Evolutionary conservation across 192 early-diverging fungal genomes (phyloP), one percentile per base, ranked within the genome.

Genomic region (Coemansia javaensis): DNA sequence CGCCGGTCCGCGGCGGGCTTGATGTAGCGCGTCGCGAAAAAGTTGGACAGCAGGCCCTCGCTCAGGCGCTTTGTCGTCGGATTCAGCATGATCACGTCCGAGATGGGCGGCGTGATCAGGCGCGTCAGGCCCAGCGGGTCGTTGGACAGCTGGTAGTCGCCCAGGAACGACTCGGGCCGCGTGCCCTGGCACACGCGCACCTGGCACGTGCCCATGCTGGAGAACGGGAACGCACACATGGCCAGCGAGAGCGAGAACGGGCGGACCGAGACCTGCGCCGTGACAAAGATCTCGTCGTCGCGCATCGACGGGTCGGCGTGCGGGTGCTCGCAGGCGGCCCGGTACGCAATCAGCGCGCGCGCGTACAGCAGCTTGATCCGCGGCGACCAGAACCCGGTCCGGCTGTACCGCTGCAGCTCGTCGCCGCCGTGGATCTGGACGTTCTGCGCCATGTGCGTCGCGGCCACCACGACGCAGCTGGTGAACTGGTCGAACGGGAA

Each of bases 361-460:
- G 49, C 49, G 20, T 57, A 65, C 14, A 65, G 54, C 36, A 65
- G 42, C 35, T 51, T 50, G 33, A 65, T 47, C 2, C 63, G 36
- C n/a, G 63, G 63, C 44, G 63, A 52, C 63, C 63, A 65, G 40
- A 65, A 65, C 21, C 63, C 63, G 0, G 52, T 13, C 17, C 33
- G 12, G 36, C 63, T 44, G 47, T 44, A 64, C 24, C 48, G 50
- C n/a, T 42, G 49, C 37, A 52, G 33, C 37, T 60, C 57, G 9
- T 47, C 37, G 23, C 57, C 57, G 24, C 57, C 57, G 24, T 54
- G 33, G 8, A 38, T 31, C 16, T 23, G 37, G 32, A 54, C 23
- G 50, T 65, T 65, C 27, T 65, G 63, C 28, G 50, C 48, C 55
- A 65, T 57, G 24, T 65, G 55, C 10, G 55, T 53, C 13, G 63